A percentile compares a stretch with the other conserved stretches of the same genome.
phyloP scores from a whole-genome alignment of 345 rosid genomes.

The Boechera stricta region DNA sequence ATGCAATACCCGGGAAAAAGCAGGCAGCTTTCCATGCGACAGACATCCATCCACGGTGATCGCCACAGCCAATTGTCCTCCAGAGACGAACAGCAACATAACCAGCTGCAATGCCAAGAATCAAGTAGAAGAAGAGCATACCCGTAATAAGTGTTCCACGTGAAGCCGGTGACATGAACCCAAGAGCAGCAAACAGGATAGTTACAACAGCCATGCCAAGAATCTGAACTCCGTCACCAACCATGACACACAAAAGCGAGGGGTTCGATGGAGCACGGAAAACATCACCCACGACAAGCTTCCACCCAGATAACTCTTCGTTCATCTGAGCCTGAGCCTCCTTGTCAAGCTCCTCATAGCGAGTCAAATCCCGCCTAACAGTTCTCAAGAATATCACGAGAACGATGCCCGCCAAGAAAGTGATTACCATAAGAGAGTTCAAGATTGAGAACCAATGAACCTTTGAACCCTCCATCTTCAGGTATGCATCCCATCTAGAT shows the following conservation, averaged over 20 bases:
- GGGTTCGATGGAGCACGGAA: constrained; percentile 67
- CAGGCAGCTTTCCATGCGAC: constrained; percentile 75
- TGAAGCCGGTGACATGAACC: constrained; percentile 84
- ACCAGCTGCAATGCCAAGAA: constrained; percentile 75
- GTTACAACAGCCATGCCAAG: constrained; percentile 80
- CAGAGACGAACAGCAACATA: constrained; percentile 75
- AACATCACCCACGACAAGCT: constrained; percentile 82
- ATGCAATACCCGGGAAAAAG: constrained; percentile 81
- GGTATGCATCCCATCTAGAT: constrained; percentile 86
- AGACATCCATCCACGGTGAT: constrained; percentile 68
- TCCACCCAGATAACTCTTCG: constrained; percentile 88
- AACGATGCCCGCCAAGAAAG: constrained; percentile 90
- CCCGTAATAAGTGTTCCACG: constrained; percentile 77
- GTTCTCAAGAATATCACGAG: constrained; percentile 89
- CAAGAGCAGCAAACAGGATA: constrained; percentile 73
- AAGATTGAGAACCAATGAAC: constrained; percentile 93
- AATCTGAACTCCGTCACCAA: constrained; percentile 80
- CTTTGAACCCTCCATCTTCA: constrained; percentile 85
- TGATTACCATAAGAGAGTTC: constrained; percentile 81
- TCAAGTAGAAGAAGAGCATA: constrained; percentile 75
- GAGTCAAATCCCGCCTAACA: constrained; percentile 83
- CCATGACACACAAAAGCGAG: constrained; percentile 68
- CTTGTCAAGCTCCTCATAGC: constrained; percentile 88
- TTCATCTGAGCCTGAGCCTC: constrained; percentile 95
- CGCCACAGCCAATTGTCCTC: constrained; percentile 63